A percentile compares a stretch with the other conserved stretches of the same genome.
These are phyloP conservation scores for Irpex sp. DNA, from an alignment of 1,284 basidiomycete genomes.

Conservation along the genomic window DNA sequence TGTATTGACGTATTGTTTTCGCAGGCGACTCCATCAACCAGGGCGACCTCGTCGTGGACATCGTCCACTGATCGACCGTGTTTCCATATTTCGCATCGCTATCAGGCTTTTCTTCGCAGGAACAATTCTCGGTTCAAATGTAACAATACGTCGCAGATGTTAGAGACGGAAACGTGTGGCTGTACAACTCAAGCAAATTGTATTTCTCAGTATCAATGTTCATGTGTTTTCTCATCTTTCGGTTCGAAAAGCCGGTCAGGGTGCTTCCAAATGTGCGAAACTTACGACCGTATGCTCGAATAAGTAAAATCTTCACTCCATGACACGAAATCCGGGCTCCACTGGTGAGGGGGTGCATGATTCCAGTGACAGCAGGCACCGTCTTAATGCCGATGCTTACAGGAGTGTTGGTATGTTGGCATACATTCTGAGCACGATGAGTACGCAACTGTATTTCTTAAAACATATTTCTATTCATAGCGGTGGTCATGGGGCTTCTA, in stretches of 20 bases:
- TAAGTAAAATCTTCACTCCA: neutral
- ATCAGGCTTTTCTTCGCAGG: neutral
- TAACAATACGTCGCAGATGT: neutral
- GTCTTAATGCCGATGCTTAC: neutral
- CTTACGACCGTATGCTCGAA: neutral
- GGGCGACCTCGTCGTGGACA: constrained; percentile 84
- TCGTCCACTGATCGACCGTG: constrained; percentile 52
- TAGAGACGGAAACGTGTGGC: neutral
- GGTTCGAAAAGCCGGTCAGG: neutral
- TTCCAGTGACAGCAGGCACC: neutral
- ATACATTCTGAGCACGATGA: neutral
- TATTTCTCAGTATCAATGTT: neutral
- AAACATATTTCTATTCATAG: neutral
- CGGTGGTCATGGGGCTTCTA: neutral
- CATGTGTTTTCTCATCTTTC: neutral
- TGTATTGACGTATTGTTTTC: constrained; percentile 12
- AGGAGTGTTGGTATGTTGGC: neutral
- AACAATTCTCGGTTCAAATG: neutral
- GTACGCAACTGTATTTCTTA: neutral
- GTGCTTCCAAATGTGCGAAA: neutral
- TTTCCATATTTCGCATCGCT: neutral
- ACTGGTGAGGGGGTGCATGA: neutral
- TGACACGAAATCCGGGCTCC: neutral
- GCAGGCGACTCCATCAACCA: constrained; percentile 85
- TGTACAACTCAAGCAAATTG: neutral